Conservation (phyloP, 2,329 filamentous ascomycete species). For the Chaetomiaceae sp. region DNA sequence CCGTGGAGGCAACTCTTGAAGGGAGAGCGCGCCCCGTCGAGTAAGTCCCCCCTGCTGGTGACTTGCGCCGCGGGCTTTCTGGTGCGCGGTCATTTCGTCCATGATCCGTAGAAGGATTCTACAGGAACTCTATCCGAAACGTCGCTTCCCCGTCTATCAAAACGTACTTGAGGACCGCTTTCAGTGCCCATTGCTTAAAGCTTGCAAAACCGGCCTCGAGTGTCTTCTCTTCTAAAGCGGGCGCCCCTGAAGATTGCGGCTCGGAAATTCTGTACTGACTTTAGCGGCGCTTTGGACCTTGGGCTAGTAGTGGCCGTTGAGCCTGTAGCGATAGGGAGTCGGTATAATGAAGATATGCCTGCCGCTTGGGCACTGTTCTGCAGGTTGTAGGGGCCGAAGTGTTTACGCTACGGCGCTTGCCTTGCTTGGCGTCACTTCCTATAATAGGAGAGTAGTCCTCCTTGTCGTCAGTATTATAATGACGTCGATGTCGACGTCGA, state of each 20-base stretch:
- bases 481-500: too few species aligned
- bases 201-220: conserved; percentile 1
- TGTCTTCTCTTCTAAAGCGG: too few species aligned
- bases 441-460: too few species aligned
- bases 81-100: not conserved
- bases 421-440: too few species aligned
- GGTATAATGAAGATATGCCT: not conserved
- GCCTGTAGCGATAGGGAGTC: not conserved
- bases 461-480: too few species aligned
- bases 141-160: not conserved
- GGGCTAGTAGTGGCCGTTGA: not conserved
- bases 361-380: too few species aligned
- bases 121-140: not conserved
- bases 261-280: not conserved
- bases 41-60: too few species aligned
- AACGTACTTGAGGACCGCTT: not conserved
- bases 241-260: not conserved
- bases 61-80: not conserved
- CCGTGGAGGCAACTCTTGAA: too few species aligned
- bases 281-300: not conserved
- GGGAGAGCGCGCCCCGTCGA: too few species aligned
- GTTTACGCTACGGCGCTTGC: not conserved
- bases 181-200: conserved; percentile 1
- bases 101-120: not conserved
- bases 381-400: not conserved